Base-by-base conservation (phyloP, 805 yeast species). In the Lachancea sp. region DNA sequence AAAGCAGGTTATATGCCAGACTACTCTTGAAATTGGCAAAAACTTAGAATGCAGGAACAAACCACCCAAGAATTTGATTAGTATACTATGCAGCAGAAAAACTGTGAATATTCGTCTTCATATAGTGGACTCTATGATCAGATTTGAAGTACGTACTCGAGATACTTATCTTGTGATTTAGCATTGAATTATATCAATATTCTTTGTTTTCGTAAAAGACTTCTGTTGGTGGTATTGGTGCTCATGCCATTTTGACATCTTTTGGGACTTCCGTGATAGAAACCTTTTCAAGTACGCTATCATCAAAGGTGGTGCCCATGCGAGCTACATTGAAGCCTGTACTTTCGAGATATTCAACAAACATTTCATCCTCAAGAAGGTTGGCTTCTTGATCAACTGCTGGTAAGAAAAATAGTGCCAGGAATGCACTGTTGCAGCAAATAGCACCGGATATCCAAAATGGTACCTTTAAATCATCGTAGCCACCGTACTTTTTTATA, bases 341-440 rank as follows among this genome's bases (percentile, higher is more conserved):
- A 13, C 66, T 67, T 38, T 60, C 65, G 54, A 89, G 74, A 63
- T 85, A 87, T 32, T 70, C 75, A 43, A 82, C 55, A 65, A 88
- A 89, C 38, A 67, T 70, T 25, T 64, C 67, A 64, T 89, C 97
- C 67, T 89, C 97, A 45, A 74, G 70, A 50, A 75, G 74, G 64
- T 88, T 78, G 18, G 92, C 81, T 52, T 79, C 83, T 64, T 88
- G 97, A 56, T 83, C 89, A 36, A 89, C 78, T 17, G 82, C 67
- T 25, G 97, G 97, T 46, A 84, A 68, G 55, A 75, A 75, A 63
- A 87, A 79, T 28, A 84, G 54, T 5, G 87, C 82, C 36, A 86
- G 59, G 23, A 75, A 32, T 2, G 83, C 94, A 9, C 92, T 74
- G 51, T 87, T 70, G 30, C 83, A 54, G 58, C 94, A 85, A 47